Evolutionary conservation across 345 rosid species (phyloP).

Genomic region (Barbarea vulgaris): DNA sequence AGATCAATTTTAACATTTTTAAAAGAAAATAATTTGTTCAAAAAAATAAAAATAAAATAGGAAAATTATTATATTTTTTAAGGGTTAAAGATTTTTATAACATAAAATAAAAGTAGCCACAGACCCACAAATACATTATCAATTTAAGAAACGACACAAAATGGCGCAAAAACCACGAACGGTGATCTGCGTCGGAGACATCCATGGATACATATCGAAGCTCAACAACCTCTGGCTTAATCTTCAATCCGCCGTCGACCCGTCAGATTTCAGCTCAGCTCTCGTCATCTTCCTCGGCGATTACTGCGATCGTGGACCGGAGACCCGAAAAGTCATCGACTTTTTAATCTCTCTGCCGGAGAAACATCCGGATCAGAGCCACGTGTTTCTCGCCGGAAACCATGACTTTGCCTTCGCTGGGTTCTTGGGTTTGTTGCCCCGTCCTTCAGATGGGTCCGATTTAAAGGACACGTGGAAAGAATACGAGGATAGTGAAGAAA

Average conservation of each 20-base stretch:
- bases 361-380: constrained; percentile 63
- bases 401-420: constrained; percentile 83
- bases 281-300: constrained; percentile 86
- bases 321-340: constrained; percentile 66
- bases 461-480: constrained; percentile 72
- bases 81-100: no score
- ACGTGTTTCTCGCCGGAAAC: constrained; percentile 75
- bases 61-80: no score
- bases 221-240: constrained; percentile 77
- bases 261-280: constrained; percentile 60
- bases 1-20: no score
- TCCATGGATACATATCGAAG: constrained; percentile 76
- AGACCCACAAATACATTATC: constrained; percentile 1
- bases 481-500: constrained; percentile 56
- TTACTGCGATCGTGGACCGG: constrained; percentile 93
- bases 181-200: constrained; percentile 75
- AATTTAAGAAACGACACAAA: neutral
- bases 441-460: constrained; percentile 52
- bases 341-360: constrained; percentile 58
- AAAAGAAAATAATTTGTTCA: no score
- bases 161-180: constrained; percentile 47
- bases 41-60: no score
- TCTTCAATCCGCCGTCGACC: constrained; percentile 56
- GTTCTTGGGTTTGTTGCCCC: constrained; percentile 60
- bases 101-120: no score